Evolutionary conservation across 208 protist species (phyloP).

Genomic region (Leptomonas seymouri): DNA sequence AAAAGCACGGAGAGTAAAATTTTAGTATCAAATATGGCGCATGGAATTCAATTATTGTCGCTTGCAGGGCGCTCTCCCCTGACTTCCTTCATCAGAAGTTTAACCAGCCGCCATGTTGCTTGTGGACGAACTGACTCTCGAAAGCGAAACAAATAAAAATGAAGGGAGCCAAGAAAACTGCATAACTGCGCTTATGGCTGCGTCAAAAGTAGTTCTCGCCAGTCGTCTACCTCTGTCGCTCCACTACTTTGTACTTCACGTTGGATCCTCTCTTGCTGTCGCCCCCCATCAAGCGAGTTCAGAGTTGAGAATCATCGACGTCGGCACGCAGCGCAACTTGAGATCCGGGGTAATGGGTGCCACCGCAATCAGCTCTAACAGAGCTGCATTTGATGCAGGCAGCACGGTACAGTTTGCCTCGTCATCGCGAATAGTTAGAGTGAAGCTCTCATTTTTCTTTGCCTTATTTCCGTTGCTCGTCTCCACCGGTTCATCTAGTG

Average conservation of each 20-base stretch:
- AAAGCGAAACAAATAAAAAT: no score
- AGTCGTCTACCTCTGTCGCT: no score
- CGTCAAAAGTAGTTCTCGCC: no score
- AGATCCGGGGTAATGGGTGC: constrained; percentile 12
- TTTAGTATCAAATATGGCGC: no score
- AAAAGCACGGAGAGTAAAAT: no score
- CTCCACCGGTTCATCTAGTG: constrained; percentile 2
- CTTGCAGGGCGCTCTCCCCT: no score
- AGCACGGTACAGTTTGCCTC: constrained; percentile 28
- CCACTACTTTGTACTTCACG: background rate
- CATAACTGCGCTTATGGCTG: no score
- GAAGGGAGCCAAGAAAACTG: no score
- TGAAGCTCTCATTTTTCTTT: background rate
- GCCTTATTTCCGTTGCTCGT: background rate
- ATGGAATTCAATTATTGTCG: no score
- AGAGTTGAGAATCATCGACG: constrained; percentile 25
- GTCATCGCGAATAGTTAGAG: background rate
- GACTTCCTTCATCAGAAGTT: no score
- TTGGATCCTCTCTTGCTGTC: background rate
- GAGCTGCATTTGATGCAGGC: background rate
- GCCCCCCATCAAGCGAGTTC: constrained; percentile 8
- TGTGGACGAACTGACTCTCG: no score
- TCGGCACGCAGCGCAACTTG: constrained; percentile 26
- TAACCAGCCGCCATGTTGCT: no score
- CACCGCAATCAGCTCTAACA: constrained; percentile 34